Evolutionary conservation across 2,329 filamentous ascomycete genomes (phyloP), one percentile per base, ranked within the genome.

Genomic region (Periconia macrospinosa): DNA sequence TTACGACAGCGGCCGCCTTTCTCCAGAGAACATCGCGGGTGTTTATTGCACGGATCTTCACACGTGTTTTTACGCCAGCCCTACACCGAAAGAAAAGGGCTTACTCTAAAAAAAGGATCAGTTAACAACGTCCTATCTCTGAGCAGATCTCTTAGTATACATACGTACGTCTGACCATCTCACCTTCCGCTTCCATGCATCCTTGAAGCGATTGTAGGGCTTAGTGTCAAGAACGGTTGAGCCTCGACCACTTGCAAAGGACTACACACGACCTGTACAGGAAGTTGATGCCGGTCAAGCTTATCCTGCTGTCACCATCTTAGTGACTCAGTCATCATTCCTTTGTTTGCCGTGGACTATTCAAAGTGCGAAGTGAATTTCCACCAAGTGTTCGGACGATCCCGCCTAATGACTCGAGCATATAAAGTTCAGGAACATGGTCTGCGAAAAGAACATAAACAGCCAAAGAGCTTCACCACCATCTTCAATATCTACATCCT

Each of bases 361-460:
- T 13, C 33, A 37, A n/a, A 37, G 33, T 37, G 33, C 33, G 33
- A n/a, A 37, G 15, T 3, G 15, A 37, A 37, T 37, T 10, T 37
- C 33, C 33, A 37, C 15, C 33, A n/a, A 37, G 33, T 5, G 15
- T 6, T 10, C 11, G 33, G 33, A 3, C 33, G 15, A 37, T 37
- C 11, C 33, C 11, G 33, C 15, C 6, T 37, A 13, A 37, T 37
- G 3, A 14, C 33, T 37, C 11, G 50, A 35, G 35, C 44, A 46
- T 46, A 63, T 71, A 72, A 69, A 72, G 67, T 58, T 47, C 56
- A 54, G 61, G 49, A 49, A 9, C 27, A 35, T 40, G 27, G 56
- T 56, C 61, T 55, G 43, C 50, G 33, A 47, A 41, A 14, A 30
- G 9, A 42, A 49, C 46, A 59, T 61, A 54, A 52, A 54, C 46